Base-by-base conservation (phyloP, 129 eudicot species). In the Mikania micrantha region DNA sequence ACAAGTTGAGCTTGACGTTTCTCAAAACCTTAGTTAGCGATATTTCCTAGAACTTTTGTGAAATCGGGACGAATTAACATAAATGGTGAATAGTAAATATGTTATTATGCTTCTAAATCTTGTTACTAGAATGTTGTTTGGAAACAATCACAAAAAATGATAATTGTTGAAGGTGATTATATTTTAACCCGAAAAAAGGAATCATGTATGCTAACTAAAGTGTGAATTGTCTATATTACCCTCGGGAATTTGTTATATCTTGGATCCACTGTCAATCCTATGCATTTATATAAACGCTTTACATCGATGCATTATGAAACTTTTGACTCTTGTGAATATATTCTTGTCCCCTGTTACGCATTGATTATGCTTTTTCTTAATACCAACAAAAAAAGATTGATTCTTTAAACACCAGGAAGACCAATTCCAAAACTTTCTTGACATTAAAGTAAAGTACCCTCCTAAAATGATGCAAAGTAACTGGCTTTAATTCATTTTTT, bases 401-500 rank as follows among this genome's bases (percentile, higher is more conserved):
- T 71, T 73, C 71, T 77, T 41, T 71, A 32, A 69, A 15, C 66
- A 19, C 47, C 39, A 54, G 32, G 21, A 70, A 70, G 45, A 73
- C 60, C 69, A 58, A 74, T 64, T 8, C 57, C 72, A 68, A 58
- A 25, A 75, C 60, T 70, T 45, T 65, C 74, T 81, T 80, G 82
- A 63, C 83, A 76, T 72, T 59, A 81, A 83, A 81, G 90, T 76
- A 79, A 85, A 76, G 85, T 72, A 86, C 77, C 86, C 84, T 66
- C 81, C 68, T 60, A 21, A 61, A 48, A 49, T 75, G 60, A 82
- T 75, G 82, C 79, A 72, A 80, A 82, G 69, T 60, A 74, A 21
- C 81, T 69, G 71, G 45, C 84, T 65, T 67, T 70, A 54, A 21
- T 77, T 35, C 75, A 69, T 48, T 64, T 50, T 68, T 58, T 38